phyloP scores from a whole-genome alignment of 805 yeast species.

The Myxozyma vanderwaltii region DNA sequence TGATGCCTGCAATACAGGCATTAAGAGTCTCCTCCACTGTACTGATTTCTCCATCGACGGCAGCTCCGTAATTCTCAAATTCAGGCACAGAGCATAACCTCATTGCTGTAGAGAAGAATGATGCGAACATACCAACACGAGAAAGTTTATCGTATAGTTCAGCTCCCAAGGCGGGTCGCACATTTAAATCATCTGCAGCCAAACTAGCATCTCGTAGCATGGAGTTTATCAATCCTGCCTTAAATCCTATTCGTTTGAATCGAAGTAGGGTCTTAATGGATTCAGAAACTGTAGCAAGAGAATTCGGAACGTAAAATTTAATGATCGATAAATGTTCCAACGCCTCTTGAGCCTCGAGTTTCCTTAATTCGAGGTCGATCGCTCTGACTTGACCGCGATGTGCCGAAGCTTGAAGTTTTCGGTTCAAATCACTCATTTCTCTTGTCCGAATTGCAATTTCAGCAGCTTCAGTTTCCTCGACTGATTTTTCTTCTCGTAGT shows the following conservation, averaged over 20 bases:
- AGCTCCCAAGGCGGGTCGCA: slow-evolving; percentile 10
- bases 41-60: slow-evolving; percentile 8
- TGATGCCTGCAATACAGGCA: neutral
- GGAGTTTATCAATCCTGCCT: slow-evolving; percentile 12
- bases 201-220: slow-evolving; percentile 1
- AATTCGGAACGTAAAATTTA: slow-evolving; percentile 16
- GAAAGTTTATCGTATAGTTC: slow-evolving; percentile 22
- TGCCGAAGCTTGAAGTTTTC: slow-evolving; percentile 33
- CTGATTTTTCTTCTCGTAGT: slow-evolving; percentile 26
- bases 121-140: neutral
- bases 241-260: slow-evolving; percentile 19
- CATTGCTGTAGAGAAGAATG: slow-evolving; percentile 10
- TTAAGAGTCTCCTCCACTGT: slow-evolving; percentile 14
- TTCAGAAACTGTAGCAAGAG: slow-evolving; percentile 21
- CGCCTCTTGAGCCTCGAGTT: slow-evolving; percentile 37
- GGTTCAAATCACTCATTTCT: slow-evolving; percentile 35
- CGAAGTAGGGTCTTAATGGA: slow-evolving; percentile 14
- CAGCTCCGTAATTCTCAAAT: slow-evolving; percentile 25
- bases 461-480: slow-evolving; percentile 20
- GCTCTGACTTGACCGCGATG: slow-evolving; percentile 25
- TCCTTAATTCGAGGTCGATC: slow-evolving; percentile 37
- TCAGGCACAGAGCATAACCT: slow-evolving; percentile 13
- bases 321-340: slow-evolving; percentile 37
- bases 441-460: slow-evolving; percentile 27
- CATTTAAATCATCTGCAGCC: neutral